A percentile compares a stretch with the other conserved stretches of the same genome.
These are phyloP conservation scores for Chlorella sp. DNA, from an alignment of 139 green algal species.

Conservation along the genomic window DNA sequence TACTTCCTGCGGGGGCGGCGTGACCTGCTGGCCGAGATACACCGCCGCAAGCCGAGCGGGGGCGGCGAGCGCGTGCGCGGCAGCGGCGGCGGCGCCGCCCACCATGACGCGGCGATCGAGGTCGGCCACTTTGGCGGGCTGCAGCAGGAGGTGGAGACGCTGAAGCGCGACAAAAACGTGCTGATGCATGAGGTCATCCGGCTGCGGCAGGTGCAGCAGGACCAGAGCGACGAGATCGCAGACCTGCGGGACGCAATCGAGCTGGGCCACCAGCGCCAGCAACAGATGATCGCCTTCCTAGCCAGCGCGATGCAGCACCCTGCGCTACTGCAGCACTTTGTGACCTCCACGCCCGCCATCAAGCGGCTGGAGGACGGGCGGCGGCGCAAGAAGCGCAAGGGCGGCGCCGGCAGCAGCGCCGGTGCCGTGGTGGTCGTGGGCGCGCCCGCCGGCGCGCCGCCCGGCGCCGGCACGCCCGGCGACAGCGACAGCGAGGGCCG, in stretches of 20 bases:
- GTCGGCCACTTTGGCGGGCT: constrained; percentile 80
- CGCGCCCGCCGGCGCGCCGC: background rate
- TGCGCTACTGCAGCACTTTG: constrained; percentile 68
- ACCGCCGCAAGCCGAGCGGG: constrained; percentile 70
- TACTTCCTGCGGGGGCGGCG: constrained; percentile 76
- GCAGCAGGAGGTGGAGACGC: constrained; percentile 75
- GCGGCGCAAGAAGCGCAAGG: constrained; percentile 43
- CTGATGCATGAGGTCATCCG: constrained; percentile 89
- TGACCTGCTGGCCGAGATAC: constrained; percentile 83
- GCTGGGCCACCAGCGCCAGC: constrained; percentile 73
- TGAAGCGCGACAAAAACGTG: constrained; percentile 89
- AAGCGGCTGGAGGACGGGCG: constrained; percentile 45
- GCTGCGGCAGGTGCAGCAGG: constrained; percentile 75
- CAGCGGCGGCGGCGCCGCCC: background rate
- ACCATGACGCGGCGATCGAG: constrained; percentile 46
- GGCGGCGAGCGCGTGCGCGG: background rate
- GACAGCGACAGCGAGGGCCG: constrained; percentile 20
- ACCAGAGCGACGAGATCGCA: constrained; percentile 58
- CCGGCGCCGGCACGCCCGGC: too few species aligned
- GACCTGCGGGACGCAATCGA: constrained; percentile 71
- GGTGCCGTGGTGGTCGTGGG: background rate
- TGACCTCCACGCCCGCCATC: constrained; percentile 38
- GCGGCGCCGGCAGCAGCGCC: background rate
- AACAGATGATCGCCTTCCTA: constrained; percentile 85
- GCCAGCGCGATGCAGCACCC: constrained; percentile 81